Evolutionary conservation across 2,329 filamentous ascomycete species (phyloP).

Genomic region (Colletotrichum gigasporum): DNA sequence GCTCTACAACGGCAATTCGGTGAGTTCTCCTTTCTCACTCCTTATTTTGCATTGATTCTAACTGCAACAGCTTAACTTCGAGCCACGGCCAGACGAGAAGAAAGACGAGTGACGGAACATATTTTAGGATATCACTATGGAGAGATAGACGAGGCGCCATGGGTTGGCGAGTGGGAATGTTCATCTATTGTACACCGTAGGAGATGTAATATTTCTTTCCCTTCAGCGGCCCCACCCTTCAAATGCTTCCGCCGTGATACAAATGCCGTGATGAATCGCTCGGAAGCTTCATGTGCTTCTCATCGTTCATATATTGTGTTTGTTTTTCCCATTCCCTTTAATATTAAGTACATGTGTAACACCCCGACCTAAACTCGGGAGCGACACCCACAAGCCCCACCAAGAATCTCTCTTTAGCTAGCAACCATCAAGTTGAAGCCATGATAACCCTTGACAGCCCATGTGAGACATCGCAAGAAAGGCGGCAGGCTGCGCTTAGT

Average conservation of each 20-base stretch:
- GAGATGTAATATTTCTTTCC: conserved; percentile 25
- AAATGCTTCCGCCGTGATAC: conserved; percentile 14
- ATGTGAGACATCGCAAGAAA: neutral
- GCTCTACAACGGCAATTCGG: conserved; percentile 92
- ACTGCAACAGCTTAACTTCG: conserved; percentile 69
- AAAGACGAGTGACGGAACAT: conserved; percentile 35
- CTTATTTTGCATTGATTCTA: conserved; percentile 36
- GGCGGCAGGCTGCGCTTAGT: conserved; percentile 63
- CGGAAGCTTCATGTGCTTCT: neutral
- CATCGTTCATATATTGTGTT: neutral
- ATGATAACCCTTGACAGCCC: neutral
- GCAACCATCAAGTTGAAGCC: neutral
- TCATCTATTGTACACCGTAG: conserved; percentile 32
- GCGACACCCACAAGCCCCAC: too few species aligned
- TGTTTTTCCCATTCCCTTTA: conserved; percentile 1
- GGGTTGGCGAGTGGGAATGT: conserved; percentile 21
- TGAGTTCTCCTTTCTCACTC: conserved; percentile 51
- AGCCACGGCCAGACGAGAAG: conserved; percentile 69
- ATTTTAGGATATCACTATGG: neutral
- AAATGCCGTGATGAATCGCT: conserved; percentile 8
- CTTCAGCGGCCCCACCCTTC: neutral
- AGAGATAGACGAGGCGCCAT: neutral
- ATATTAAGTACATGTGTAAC: conserved; percentile 26
- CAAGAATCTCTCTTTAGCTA: too few species aligned
- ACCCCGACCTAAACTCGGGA: neutral